Conservation (phyloP, 257 asterid species). For the Leptodermis oblonga region DNA sequence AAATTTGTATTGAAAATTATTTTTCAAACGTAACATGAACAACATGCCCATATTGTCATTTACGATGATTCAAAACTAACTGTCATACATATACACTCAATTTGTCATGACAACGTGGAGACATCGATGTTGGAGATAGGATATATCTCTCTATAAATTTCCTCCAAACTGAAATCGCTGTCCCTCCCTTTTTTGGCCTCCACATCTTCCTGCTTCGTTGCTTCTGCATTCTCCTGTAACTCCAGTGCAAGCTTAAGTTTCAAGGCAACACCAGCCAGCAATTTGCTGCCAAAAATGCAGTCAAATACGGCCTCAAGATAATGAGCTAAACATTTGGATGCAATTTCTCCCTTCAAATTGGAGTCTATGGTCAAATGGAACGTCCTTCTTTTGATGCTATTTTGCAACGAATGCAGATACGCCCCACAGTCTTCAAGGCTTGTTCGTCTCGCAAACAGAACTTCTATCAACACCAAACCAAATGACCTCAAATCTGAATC, state of each 20-base stretch:
- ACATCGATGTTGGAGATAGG: too few species aligned
- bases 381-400: not conserved
- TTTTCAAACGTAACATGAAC: too few species aligned
- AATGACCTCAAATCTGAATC: not conserved
- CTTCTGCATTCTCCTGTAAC: slow-evolving; percentile 7
- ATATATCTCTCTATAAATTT: not conserved
- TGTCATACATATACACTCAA: too few species aligned
- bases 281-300: not conserved
- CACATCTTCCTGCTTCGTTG: not conserved
- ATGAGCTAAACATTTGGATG: not conserved
- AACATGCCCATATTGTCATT: too few species aligned
- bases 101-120: too few species aligned
- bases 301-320: not conserved
- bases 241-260: not conserved
- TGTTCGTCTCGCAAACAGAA: not conserved
- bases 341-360: not conserved
- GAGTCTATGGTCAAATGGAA: not conserved
- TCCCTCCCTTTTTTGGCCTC: not conserved
- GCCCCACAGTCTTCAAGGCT: not conserved
- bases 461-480: slow-evolving; percentile 3
- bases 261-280: not conserved
- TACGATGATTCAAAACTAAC: too few species aligned
- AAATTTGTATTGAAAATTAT: too few species aligned
- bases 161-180: not conserved
- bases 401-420: not conserved